Conservation (phyloP, 306 rosid species). For the Vicia villosa region DNA sequence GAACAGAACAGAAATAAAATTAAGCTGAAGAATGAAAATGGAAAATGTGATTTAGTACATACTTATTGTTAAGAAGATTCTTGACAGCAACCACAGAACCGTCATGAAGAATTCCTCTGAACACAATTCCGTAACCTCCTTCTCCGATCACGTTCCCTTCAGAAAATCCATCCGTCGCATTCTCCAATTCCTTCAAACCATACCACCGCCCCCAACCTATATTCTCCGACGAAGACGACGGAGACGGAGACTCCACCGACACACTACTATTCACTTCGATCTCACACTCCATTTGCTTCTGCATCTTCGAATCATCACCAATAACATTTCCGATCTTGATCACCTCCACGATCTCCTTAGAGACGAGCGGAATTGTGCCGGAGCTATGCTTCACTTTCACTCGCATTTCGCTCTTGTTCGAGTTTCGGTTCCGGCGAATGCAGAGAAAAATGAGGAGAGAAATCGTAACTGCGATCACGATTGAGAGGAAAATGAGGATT, state of each 20-base stretch:
- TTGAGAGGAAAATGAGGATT: conserved; percentile 42
- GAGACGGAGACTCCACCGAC: conserved; percentile 53
- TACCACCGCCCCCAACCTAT: conserved; percentile 99
- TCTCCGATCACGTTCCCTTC: conserved; percentile 83
- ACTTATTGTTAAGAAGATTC: conserved; percentile 96
- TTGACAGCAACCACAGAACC: conserved; percentile 89
- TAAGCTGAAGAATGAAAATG: background rate
- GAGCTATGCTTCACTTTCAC: conserved; percentile 91
- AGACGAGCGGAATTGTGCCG: conserved; percentile 74
- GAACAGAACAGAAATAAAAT: background rate
- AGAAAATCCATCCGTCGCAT: conserved; percentile 65
- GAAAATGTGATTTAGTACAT: conserved; percentile 22
- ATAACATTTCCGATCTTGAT: conserved; percentile 39
- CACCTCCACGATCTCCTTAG: conserved; percentile 85
- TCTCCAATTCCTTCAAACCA: conserved; percentile 68
- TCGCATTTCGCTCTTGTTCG: conserved; percentile 59
- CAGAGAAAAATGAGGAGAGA: conserved; percentile 51
- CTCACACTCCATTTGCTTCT: conserved; percentile 18
- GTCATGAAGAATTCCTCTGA: conserved; percentile 62
- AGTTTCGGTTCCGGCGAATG: conserved; percentile 43
- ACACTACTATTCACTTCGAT: conserved; percentile 25
- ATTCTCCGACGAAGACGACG: conserved; percentile 39
- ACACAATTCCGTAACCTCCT: conserved; percentile 95
- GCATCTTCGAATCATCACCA: conserved; percentile 37
- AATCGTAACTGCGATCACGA: conserved; percentile 28